These are phyloP conservation scores for Xylogone sp. DNA, from an alignment of 2,329 filamentous ascomycete species.

Conservation along the genomic window DNA sequence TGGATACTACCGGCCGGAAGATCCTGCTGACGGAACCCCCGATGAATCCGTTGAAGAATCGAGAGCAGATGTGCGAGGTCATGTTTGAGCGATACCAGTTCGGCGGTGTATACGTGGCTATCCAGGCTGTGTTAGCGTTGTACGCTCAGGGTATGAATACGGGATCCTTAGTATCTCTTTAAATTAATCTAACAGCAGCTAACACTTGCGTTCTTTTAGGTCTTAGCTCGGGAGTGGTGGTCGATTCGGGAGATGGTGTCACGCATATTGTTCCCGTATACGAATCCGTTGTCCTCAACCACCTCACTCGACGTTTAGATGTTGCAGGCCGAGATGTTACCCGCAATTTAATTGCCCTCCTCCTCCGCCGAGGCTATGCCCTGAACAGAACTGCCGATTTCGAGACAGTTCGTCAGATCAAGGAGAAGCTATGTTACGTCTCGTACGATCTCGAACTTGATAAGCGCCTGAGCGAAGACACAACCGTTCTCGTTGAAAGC, in stretches of 20 bases:
- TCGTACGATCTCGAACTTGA: conserved; percentile 97
- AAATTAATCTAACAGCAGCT: neutral
- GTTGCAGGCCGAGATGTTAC: conserved; percentile 97
- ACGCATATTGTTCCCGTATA: conserved; percentile 99
- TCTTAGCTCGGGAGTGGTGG: conserved; percentile 90
- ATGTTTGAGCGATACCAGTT: conserved; percentile 99
- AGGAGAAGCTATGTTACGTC: conserved; percentile 99
- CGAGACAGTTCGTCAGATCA: conserved; percentile 97
- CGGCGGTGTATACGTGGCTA: conserved; percentile 95
- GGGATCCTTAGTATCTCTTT: neutral
- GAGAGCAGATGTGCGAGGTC: conserved; percentile 97
- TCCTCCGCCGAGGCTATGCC: conserved; percentile 90
- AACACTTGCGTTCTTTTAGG: conserved; percentile 42
- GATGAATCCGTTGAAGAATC: conserved; percentile 95
- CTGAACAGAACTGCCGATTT: conserved; percentile 98
- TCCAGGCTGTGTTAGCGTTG: conserved; percentile 91
- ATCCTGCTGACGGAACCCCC: conserved; percentile 96
- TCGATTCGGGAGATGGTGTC: conserved; percentile 96
- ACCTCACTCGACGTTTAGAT: conserved; percentile 89
- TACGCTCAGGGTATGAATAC: conserved; percentile 79
- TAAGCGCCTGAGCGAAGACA: conserved; percentile 94
- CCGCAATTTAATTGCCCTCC: conserved; percentile 93
- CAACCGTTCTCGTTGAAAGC: conserved; percentile 92
- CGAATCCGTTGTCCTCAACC: conserved; percentile 95
- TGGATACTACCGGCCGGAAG: conserved; percentile 89